A percentile compares a stretch with the other conserved stretches of the same genome.
These are phyloP conservation scores for Nicotiana undulata DNA, from an alignment of 257 asterid genomes.

Conservation along the genomic window DNA sequence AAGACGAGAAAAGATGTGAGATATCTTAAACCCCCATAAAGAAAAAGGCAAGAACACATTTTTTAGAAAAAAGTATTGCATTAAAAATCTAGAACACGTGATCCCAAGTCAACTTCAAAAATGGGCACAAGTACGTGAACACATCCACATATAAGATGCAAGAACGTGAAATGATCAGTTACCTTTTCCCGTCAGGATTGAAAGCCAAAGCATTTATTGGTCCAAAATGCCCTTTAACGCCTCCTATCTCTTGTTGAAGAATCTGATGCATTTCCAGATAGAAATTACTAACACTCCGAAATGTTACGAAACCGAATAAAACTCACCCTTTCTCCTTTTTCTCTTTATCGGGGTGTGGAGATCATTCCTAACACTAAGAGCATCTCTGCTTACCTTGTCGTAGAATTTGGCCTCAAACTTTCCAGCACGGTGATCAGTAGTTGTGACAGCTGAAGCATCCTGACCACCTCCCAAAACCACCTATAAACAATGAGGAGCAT, in stretches of 20 bases:
- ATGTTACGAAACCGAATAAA: neutral
- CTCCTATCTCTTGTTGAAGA: conserved; percentile 86
- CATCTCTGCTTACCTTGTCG: conserved; percentile 58
- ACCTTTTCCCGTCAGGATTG: conserved; percentile 95
- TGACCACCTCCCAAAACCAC: conserved; percentile 98
- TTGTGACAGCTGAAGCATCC: conserved; percentile 79
- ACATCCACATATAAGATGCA: neutral
- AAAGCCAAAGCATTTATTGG: conserved; percentile 95
- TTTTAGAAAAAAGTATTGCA: neutral
- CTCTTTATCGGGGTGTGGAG: neutral
- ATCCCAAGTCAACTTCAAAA: neutral
- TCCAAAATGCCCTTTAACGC: conserved; percentile 93
- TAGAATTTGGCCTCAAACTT: conserved; percentile 87
- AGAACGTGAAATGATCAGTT: neutral
- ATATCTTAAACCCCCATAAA: neutral
- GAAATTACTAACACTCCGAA: conserved; percentile 2
- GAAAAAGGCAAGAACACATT: neutral
- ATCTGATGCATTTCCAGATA: conserved; percentile 30
- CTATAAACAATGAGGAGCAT: conserved; percentile 25
- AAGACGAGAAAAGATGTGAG: neutral
- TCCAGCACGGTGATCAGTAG: conserved; percentile 93
- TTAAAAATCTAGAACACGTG: neutral
- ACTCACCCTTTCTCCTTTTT: neutral
- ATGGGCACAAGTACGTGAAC: neutral
- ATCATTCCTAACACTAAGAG: neutral